These are phyloP conservation scores for Tolypocladium amazonense DNA, from an alignment of 2,329 filamentous ascomycete species.

Conservation along the genomic window DNA sequence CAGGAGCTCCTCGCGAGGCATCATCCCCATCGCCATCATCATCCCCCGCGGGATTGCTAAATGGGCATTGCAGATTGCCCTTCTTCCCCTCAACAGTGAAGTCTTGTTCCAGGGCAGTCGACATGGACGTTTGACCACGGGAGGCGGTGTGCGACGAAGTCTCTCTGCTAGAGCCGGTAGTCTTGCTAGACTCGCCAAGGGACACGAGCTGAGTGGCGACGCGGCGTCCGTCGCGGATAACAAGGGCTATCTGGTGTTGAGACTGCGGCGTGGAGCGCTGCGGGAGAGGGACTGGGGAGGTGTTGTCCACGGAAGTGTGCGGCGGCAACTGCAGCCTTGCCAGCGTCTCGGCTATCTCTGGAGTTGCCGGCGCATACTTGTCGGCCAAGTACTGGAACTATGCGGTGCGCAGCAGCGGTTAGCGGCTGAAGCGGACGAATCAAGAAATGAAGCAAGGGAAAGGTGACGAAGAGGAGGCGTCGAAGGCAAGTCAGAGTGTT, in stretches of 20 bases:
- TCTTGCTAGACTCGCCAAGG: constrained; percentile 39
- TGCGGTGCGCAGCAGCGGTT: constrained; percentile 12
- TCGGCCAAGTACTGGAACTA: constrained; percentile 57
- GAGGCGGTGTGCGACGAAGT: constrained; percentile 31
- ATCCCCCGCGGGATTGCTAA: constrained; percentile 39
- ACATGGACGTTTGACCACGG: constrained; percentile 43
- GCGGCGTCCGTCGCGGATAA: constrained; percentile 53
- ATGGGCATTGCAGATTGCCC: constrained; percentile 72
- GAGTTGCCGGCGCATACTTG: constrained; percentile 54
- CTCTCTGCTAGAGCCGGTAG: constrained; percentile 37
- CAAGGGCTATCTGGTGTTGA: constrained; percentile 47
- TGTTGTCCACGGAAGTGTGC: constrained; percentile 36
- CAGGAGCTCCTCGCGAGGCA: constrained; percentile 14
- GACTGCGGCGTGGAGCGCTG: constrained; percentile 29
- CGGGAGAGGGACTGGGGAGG: constrained; percentile 42
- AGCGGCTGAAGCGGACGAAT: constrained; percentile 4
- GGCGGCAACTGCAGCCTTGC: constrained; percentile 55
- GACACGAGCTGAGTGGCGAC: constrained; percentile 43
- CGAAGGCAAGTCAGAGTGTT: constrained; percentile 10
- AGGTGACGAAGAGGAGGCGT: constrained; percentile 5
- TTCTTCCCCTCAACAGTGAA: constrained; percentile 81
- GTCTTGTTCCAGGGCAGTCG: constrained; percentile 69
- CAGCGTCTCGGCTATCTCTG: constrained; percentile 56
- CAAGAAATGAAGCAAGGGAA: constrained; percentile 3
- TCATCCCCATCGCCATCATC: constrained; percentile 15